These are phyloP conservation scores for Wallacemonas sp. DNA, from an alignment of 208 protist genomes.

Conservation along the genomic window DNA sequence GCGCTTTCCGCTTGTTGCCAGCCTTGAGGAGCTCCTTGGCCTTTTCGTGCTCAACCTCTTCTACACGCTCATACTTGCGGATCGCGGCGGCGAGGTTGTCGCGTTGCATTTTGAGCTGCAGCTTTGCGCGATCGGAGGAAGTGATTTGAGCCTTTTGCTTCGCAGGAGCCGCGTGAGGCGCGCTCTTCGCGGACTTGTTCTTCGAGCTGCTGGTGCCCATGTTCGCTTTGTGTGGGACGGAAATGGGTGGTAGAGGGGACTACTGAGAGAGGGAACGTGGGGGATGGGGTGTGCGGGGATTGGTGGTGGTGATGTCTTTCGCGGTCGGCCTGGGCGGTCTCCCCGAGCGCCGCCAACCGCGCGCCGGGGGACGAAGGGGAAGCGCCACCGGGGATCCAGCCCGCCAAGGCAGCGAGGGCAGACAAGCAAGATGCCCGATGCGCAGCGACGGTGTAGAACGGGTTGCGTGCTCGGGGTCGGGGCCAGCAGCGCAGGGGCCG, in stretches of 20 bases:
- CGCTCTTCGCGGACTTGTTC: background rate
- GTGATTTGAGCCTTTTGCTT: constrained; percentile 40
- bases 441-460: too few species aligned
- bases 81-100: constrained; percentile 73
- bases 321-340: too few species aligned
- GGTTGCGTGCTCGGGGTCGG: too few species aligned
- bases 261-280: background rate
- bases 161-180: background rate
- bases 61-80: constrained; percentile 65
- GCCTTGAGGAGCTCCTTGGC: constrained; percentile 60
- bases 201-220: constrained; percentile 16
- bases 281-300: background rate
- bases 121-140: constrained; percentile 56
- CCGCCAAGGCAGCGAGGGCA: too few species aligned
- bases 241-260: too few species aligned
- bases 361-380: too few species aligned
- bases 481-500: too few species aligned
- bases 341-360: too few species aligned
- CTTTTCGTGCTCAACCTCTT: constrained; percentile 49
- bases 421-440: too few species aligned
- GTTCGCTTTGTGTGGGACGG: too few species aligned
- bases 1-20: constrained; percentile 71
- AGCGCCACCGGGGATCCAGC: too few species aligned
- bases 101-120: constrained; percentile 86
- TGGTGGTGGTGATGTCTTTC: too few species aligned